A percentile compares a stretch with the other conserved stretches of the same genome.
Evolutionary conservation across 139 green algal genomes (phyloP).

Genomic region (Tetradesmus obliquus): DNA sequence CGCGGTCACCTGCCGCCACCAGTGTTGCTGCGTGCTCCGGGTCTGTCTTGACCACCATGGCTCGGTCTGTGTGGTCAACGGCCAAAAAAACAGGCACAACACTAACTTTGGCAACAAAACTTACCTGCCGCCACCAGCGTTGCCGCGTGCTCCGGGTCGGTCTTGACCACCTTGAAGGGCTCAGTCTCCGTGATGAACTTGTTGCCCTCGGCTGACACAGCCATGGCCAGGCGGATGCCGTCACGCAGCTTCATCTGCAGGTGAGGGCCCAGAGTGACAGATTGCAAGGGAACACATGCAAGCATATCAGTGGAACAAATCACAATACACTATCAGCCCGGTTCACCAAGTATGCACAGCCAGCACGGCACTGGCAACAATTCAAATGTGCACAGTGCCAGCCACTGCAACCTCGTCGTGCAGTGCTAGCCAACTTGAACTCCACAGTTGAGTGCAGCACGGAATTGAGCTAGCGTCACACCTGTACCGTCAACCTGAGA

Average conservation of each 20-base stretch:
- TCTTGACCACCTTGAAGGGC: conserved; percentile 74
- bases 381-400: too few relatives aligned
- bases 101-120: neutral
- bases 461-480: too few relatives aligned
- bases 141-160: conserved; percentile 66
- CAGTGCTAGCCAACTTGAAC: too few relatives aligned
- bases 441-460: too few relatives aligned
- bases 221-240: conserved; percentile 78
- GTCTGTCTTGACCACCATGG: conserved; percentile 77
- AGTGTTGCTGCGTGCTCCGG: conserved; percentile 63
- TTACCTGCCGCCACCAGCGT: conserved; percentile 71
- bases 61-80: conserved; percentile 81
- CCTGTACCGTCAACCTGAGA: too few relatives aligned
- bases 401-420: too few relatives aligned
- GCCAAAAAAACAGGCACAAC: too few relatives aligned
- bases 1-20: conserved; percentile 64
- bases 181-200: conserved; percentile 86
- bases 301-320: too few relatives aligned
- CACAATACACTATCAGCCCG: too few relatives aligned
- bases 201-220: conserved; percentile 82
- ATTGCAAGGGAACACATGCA: too few relatives aligned
- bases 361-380: too few relatives aligned
- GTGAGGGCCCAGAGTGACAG: neutral
- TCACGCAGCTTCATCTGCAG: conserved; percentile 72
- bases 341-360: too few relatives aligned